Evolutionary conservation across 495 filamentous ascomycete species (phyloP).

Genomic region (Penicillium lividum): DNA sequence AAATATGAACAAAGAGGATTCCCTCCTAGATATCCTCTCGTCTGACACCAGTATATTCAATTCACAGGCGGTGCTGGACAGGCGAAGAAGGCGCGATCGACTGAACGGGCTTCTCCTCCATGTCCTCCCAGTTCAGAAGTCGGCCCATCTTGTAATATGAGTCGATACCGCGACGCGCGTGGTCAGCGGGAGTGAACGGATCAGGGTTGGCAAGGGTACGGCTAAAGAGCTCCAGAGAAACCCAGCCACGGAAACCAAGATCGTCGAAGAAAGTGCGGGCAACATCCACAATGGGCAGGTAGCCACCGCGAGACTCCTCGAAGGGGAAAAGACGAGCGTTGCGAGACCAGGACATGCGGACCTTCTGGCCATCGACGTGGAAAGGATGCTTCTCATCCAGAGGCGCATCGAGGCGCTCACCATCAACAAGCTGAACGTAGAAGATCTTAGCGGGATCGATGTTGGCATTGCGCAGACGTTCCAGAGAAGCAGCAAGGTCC

Average conservation of each 20-base stretch:
- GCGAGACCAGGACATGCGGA: constrained; percentile 78
- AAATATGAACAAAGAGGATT: background rate
- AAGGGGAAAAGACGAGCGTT: constrained; percentile 77
- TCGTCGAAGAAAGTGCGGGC: constrained; percentile 61
- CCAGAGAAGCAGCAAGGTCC: constrained; percentile 58
- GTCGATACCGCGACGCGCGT: constrained; percentile 63
- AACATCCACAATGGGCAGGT: constrained; percentile 66
- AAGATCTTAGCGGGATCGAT: constrained; percentile 72
- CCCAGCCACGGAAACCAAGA: constrained; percentile 71
- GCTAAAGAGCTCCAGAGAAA: constrained; percentile 79
- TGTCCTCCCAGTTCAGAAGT: constrained; percentile 32
- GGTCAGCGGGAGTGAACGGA: constrained; percentile 55
- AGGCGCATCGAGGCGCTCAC: constrained; percentile 60
- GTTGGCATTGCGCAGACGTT: constrained; percentile 48
- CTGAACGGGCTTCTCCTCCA: constrained; percentile 7
- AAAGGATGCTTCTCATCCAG: constrained; percentile 64
- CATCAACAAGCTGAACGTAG: constrained; percentile 80
- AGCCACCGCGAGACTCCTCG: constrained; percentile 68
- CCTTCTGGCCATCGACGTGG: constrained; percentile 61
- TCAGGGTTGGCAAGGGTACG: constrained; percentile 60
- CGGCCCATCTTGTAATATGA: constrained; percentile 60
- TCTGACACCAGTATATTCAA: background rate
- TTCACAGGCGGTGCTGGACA: constrained; percentile 30
- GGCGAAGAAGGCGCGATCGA: constrained; percentile 15
- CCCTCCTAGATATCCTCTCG: background rate